Evolutionary conservation across 306 rosid genomes (phyloP).

Genomic region (Pterocarpus santalinus): DNA sequence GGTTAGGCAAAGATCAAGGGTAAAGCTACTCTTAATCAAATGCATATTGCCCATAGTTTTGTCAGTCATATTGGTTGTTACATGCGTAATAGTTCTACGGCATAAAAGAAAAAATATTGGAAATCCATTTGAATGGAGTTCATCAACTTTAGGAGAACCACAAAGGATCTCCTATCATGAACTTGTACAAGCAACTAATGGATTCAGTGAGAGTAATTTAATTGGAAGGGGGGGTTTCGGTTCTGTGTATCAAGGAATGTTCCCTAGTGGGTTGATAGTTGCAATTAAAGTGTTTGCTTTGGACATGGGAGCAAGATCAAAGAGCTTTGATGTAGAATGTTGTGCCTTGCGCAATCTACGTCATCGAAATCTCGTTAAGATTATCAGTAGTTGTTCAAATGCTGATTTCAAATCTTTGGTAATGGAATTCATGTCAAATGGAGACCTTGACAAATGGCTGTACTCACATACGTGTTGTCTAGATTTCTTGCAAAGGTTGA

Average conservation of each 20-base stretch:
- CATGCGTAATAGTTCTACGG: not conserved
- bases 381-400: conserved; percentile 36
- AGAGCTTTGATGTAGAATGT: conserved; percentile 45
- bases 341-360: conserved; percentile 33
- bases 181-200: conserved; percentile 41
- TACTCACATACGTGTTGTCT: conserved; percentile 28
- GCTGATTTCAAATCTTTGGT: conserved; percentile 44
- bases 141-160: not conserved
- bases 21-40: not conserved
- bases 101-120: conserved; percentile 5
- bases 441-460: conserved; percentile 47
- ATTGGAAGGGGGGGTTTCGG: conserved; percentile 44
- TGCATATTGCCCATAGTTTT: conserved; percentile 29
- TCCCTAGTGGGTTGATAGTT: conserved; percentile 33
- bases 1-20: not conserved
- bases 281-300: conserved; percentile 43
- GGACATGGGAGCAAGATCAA: conserved; percentile 7
- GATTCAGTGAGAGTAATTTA: conserved; percentile 31
- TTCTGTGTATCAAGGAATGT: conserved; percentile 40
- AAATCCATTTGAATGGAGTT: not conserved
- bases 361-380: conserved; percentile 40
- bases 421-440: conserved; percentile 46
- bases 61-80: conserved; percentile 8
- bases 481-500: conserved; percentile 44
- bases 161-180: conserved; percentile 37